A percentile compares a stretch with the other conserved stretches of the same genome.
Evolutionary conservation across 352 stramenopile genomes (phyloP).

Genomic region (Pythium utonaiense): DNA sequence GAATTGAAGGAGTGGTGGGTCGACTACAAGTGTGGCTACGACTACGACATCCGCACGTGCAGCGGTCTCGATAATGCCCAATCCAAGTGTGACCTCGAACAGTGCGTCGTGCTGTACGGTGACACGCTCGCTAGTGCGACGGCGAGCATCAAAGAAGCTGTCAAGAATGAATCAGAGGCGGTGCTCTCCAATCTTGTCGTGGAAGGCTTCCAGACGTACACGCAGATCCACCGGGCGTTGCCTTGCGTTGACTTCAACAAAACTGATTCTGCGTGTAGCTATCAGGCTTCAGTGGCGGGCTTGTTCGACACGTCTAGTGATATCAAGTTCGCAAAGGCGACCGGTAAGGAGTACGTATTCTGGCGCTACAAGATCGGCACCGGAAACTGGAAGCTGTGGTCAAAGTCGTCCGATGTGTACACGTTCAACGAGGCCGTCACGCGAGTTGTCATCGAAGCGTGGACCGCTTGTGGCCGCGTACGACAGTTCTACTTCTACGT

Average conservation of each 20-base stretch:
- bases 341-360: constrained; percentile 34
- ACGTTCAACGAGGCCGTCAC: constrained; percentile 42
- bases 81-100: constrained; percentile 33
- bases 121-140: constrained; percentile 39
- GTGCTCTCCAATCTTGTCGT: constrained; percentile 36
- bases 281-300: constrained; percentile 29
- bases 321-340: constrained; percentile 13
- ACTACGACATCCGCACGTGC: constrained; percentile 37
- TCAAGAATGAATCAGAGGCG: constrained; percentile 28
- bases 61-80: constrained; percentile 27
- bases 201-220: constrained; percentile 41
- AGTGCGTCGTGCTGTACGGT: constrained; percentile 56
- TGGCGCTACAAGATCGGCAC: constrained; percentile 58
- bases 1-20: constrained; percentile 55
- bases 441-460: constrained; percentile 42
- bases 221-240: constrained; percentile 59
- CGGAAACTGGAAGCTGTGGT: constrained; percentile 27
- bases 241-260: constrained; percentile 28
- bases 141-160: constrained; percentile 26
- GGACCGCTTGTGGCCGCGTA: constrained; percentile 36
- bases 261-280: constrained; percentile 30
- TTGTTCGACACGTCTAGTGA: constrained; percentile 33
- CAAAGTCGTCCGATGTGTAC: constrained; percentile 17
- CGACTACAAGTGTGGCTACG: constrained; percentile 54
- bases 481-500: constrained; percentile 31